Base-by-base conservation (phyloP, 2,329 filamentous ascomycete species). In the Neoscytalidium dimidiatum region DNA sequence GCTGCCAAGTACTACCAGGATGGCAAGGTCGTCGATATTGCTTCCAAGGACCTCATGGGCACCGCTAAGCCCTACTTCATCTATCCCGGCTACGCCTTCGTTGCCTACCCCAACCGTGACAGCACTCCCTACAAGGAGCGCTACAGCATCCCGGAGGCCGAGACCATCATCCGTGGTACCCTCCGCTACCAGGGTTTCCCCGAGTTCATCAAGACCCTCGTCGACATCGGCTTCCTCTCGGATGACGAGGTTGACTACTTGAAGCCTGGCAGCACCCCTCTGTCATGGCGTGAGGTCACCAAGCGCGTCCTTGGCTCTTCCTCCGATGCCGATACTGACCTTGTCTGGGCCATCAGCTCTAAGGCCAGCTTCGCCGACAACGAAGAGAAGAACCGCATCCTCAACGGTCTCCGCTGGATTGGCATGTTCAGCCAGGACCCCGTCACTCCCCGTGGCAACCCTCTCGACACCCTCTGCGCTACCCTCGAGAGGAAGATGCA, bases 41-140 rank as follows among this genome's bases (percentile, higher is more conserved):
- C 74, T 71, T 84, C 82, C 19, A 81, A 83, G 69, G 90, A 94
- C 46, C 85, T 97, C 67, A 98, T 97, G 94, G 89, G 82, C 67
- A 87, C 86, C 57, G 92, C 94, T 44, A 94, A 96, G 85, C 92
- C 92, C 57, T 97, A 96, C 85, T 88, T 86, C 80, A 95, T 94
- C 83, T 96, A 93, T 83, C 91, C 91, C 38, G 92, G 92, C 66
- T 97, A 89, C 78, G 89, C 90, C 60, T 94, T 96, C 72, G 93
- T 97, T 70, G 92, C 90, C 46, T 98, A 98, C 81, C 91, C 91
- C 65, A 98, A 98, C 87, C 86, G 94, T 71, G 94, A 98, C 81
- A 94, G 89, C 21, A 95, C 92, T 17, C 84, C 86, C 8, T 98
- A 95, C 87, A 89, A 88, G 75, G 90, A 96, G 84, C 88, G 92